Evolutionary conservation across 2,329 filamentous ascomycete genomes (phyloP), one percentile per base, ranked within the genome.

Genomic region (Biscogniauxia mediterranea): DNA sequence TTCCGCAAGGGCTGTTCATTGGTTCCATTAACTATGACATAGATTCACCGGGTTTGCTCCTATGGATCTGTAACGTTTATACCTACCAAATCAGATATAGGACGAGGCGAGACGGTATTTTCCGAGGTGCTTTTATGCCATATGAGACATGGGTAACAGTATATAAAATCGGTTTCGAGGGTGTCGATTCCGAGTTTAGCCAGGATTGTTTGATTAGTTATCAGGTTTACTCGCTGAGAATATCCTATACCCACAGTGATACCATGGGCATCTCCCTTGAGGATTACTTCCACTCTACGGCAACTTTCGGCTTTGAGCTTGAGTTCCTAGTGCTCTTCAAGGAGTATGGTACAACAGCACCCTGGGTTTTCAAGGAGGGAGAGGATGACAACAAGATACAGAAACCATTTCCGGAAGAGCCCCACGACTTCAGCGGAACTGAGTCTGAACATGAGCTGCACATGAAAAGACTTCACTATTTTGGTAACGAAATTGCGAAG

Each of bases 221-320:
- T 5, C 26, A 28, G 4, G 5, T 28, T 28, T 28, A n/a, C n/a
- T n/a, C n/a, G 26, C 8, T 28, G 26, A 5, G 8, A 28, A 28
- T 28, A 8, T 15, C 38, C 13, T 15, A 42, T 17, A 9, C 15
- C 5, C 13, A 42, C 13, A 42, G 38, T 42, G 15, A 17, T 42
- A 17, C 38, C 13, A 42, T 42, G 38, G 15, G 15, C 13, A 15
- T 13, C 38, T 42, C 15, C 3, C 13, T 42, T 5, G 6, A 52
- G 20, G 49, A 52, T 20, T 52, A 3, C 49, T 60, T 65, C 49
- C 46, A 52, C n/a, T 32, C 53, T 25, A n/a, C 23, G 11, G 62
- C 58, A 32, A 66, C 64, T 42, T 64, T 66, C 26, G 64, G 64
- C 17, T 61, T 61, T 21, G 64, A 66, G 59, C 55, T 66, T 3